A percentile compares a stretch with the other conserved stretches of the same genome.
Conservation (phyloP, 1,284 basidiomycete genomes). For the Caloboletus firmus region DNA sequence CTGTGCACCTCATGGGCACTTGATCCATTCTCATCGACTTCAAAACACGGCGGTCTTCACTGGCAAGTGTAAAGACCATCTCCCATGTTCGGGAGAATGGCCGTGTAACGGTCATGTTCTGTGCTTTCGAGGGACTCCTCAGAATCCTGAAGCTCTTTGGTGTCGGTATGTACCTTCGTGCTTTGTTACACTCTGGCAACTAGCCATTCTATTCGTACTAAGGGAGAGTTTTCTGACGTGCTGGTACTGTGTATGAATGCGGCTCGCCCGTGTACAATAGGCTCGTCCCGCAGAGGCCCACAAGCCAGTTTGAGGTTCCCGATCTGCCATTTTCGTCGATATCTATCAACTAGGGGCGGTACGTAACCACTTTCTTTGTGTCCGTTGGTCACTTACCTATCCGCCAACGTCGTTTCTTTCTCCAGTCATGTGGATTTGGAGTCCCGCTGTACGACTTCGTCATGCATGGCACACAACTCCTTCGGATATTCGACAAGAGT, state of each 20-base stretch:
- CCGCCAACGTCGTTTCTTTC: not conserved
- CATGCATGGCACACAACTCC: constrained; percentile 43
- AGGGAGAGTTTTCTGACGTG: not conserved
- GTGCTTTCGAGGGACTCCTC: constrained; percentile 55
- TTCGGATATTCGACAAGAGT: constrained; percentile 28
- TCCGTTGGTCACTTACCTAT: not conserved
- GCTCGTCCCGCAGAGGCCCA: constrained; percentile 44
- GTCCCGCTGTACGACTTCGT: constrained; percentile 53
- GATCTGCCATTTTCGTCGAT: constrained; percentile 46
- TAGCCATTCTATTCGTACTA: not conserved
- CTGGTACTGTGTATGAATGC: constrained; percentile 52
- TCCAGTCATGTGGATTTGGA: constrained; percentile 54
- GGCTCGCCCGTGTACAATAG: constrained; percentile 39
- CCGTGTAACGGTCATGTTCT: constrained; percentile 56
- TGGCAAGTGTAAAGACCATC: constrained; percentile 52
- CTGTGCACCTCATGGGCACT: not conserved
- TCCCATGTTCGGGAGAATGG: constrained; percentile 60
- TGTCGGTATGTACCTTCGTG: constrained; percentile 36
- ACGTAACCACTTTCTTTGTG: constrained; percentile 20
- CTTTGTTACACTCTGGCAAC: not conserved
- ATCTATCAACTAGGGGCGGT: constrained; percentile 55
- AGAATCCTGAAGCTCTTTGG: constrained; percentile 53
- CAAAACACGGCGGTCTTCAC: not conserved
- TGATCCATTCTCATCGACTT: not conserved
- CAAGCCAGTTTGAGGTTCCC: constrained; percentile 52